Evolutionary conservation across 2,329 filamentous ascomycete genomes (phyloP).

Genomic region (Pseudogymnoascus sp.): DNA sequence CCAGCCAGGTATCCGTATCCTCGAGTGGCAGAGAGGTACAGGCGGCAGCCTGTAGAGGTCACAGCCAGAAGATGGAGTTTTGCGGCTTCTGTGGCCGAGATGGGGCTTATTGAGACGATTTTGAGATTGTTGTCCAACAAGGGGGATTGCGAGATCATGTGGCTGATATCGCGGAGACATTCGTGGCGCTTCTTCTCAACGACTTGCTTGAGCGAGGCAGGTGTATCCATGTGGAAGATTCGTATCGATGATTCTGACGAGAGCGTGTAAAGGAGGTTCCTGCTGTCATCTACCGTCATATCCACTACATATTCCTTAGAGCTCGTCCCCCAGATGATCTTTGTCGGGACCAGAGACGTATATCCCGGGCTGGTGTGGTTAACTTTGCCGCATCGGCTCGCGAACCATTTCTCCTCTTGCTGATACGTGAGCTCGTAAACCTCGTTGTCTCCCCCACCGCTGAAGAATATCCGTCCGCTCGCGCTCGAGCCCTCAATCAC

Average conservation of each 20-base stretch:
- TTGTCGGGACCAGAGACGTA: slow-evolving; percentile 53
- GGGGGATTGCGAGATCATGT: slow-evolving; percentile 67
- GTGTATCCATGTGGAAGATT: slow-evolving; percentile 75
- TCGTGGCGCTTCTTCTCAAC: slow-evolving; percentile 53
- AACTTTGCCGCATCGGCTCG: slow-evolving; percentile 75
- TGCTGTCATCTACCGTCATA: slow-evolving; percentile 80
- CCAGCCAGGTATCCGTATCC: slow-evolving; percentile 52
- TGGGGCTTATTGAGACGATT: slow-evolving; percentile 79
- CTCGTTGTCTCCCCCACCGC: slow-evolving; percentile 70
- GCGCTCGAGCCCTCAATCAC: slow-evolving; percentile 69
- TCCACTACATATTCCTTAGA: slow-evolving; percentile 59
- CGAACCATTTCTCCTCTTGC: slow-evolving; percentile 96
- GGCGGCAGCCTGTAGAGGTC: slow-evolving; percentile 80
- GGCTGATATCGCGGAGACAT: slow-evolving; percentile 66
- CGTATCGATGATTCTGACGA: slow-evolving; percentile 83
- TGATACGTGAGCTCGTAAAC: slow-evolving; percentile 94
- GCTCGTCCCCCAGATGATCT: slow-evolving; percentile 39
- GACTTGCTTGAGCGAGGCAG: slow-evolving; percentile 51
- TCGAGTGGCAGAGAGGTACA: slow-evolving; percentile 85
- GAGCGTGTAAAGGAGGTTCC: slow-evolving; percentile 83
- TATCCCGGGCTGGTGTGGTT: slow-evolving; percentile 76
- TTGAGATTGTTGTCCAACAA: slow-evolving; percentile 60
- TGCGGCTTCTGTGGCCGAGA: slow-evolving; percentile 68
- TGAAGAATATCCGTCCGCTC: slow-evolving; percentile 88
- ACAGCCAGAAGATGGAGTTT: slow-evolving; percentile 85